These are phyloP conservation scores for Yamadazyma epiphylla DNA, from an alignment of 1,139 yeast genomes.

Conservation along the genomic window DNA sequence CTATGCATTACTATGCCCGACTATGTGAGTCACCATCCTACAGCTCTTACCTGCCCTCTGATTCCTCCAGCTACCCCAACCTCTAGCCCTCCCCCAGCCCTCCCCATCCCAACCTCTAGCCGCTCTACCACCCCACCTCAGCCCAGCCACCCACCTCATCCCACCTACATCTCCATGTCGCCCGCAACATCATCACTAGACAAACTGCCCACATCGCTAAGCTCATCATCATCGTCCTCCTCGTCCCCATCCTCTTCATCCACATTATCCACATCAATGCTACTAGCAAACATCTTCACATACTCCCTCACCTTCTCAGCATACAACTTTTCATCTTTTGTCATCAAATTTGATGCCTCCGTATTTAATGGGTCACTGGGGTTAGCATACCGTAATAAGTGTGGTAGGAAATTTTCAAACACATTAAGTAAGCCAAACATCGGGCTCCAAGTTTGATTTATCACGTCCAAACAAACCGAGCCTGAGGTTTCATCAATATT, in stretches of 20 bases:
- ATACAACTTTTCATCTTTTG: conserved; percentile 67
- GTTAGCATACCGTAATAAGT: conserved; percentile 85
- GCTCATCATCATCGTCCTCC: conserved; percentile 43
- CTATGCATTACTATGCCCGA: too few relatives aligned
- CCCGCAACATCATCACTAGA: conserved; percentile 39
- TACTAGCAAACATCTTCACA: conserved; percentile 68
- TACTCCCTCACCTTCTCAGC: conserved; percentile 68
- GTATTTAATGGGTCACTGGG: conserved; percentile 93
- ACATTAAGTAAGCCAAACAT: conserved; percentile 91
- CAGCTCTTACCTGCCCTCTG: too few relatives aligned
- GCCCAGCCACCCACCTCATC: not conserved
- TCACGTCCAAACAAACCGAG: conserved; percentile 92
- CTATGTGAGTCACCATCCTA: too few relatives aligned
- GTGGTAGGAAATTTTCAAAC: conserved; percentile 92
- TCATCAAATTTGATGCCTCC: conserved; percentile 81
- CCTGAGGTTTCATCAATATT: conserved; percentile 90
- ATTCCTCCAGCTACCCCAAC: too few relatives aligned
- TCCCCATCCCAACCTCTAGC: not conserved
- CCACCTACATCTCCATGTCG: conserved; percentile 15
- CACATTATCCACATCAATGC: conserved; percentile 31
- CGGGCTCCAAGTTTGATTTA: conserved; percentile 98
- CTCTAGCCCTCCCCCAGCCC: not conserved
- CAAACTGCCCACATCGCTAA: conserved; percentile 48
- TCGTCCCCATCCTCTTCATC: conserved; percentile 39
- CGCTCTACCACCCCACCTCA: not conserved